Base-by-base conservation (phyloP, 495 filamentous ascomycete genomes). In the Cladorrhinum samala region DNA sequence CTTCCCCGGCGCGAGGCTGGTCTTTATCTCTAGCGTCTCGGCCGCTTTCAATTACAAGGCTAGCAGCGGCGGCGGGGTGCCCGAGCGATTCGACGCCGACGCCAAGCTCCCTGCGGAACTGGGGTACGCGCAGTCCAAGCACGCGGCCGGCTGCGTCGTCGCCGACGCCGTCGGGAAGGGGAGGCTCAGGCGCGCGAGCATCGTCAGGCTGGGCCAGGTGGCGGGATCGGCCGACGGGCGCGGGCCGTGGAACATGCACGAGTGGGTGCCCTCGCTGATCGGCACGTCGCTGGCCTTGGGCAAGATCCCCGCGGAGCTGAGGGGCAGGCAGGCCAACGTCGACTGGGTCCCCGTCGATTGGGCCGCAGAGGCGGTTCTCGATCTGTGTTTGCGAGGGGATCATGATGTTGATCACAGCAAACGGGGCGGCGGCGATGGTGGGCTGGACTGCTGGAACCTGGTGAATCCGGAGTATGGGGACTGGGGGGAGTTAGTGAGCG, bases 1-100 rank as follows among this genome's bases (percentile, higher is more conserved):
- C 49, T 64, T 21, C 42, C 42, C 17, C 13, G 9, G 36, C 44
- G 58, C 19, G 59, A 73, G 8, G 54, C 47, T 79, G 3, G 44
- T 72, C 9, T 81, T 81, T 56, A 52, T 78, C 21, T 81, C 77
- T 0, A 73, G 69, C 13, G 64, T 82, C 16, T 21, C 44, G 19
- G 50, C 58, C 42, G 64, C 69, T 0, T 66, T 73, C 14, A 33
- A 41, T 17, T 9, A n/a, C n/a, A n/a, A n/a, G n/a, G n/a, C n/a
- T n/a, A n/a, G n/a, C 36, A 37, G 2, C 2, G 1, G 37, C n/a
- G 5, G 38, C 6, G 9, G 20, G 7, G 18, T 24, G 9, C 14
- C 13, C 2, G 41, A 46, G 23, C 8, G n/a, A 16, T 43, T 43
- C 19, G 30, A 33, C 17, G 2, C 11, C 13, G 25, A 39, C 11